Base-by-base conservation (phyloP, 2,329 filamentous ascomycete genomes). In the Colletotrichum theobromicola region DNA sequence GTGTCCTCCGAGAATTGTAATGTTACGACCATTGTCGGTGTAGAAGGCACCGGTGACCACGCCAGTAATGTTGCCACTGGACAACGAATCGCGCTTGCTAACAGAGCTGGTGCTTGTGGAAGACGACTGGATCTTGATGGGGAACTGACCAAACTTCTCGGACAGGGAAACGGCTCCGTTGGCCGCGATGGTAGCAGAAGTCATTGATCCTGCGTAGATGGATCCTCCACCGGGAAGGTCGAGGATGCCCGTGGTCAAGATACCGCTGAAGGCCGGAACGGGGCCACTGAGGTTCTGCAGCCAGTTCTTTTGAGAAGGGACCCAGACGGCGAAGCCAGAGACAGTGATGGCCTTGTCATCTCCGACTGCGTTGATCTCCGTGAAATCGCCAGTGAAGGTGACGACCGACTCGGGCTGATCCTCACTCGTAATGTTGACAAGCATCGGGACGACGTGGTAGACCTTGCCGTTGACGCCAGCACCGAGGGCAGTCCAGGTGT, bases 241-340 rank as follows among this genome's bases (percentile, higher is more conserved):
- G n/a, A 94, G 89, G 50, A 93, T 88, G 8, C 89, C 88, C 2
- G 94, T 90, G 21, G 93, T 94, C 60, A 99, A 88, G 70, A 92
- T 86, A 46, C 97, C 97, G 72, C 89, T 88, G 78, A 97, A 90
- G 8, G 90, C 88, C 69, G 94, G 92, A 35, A 92, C 88, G 9
- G 90, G 85, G 8, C 91, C 86, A 42, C 92, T 83, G 21, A 98
- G 85, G 78, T 97, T 97, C 80, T 95, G 92, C 18, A 99, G 88
- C 97, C 97, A 99, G 81, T 97, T 97, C 72, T 88, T 89, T 76
- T 90, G 88, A 5, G 95, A 97, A 4, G 94, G 94, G 9, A 98
- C 93, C 97, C 97, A 99, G 46, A 98, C 88, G 16, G 95, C 96
- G 79, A 99, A 95, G 3, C 96, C 95, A 65, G 91, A 84, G 1